phyloP scores from a whole-genome alignment of 2,329 filamentous ascomycete species.

The Kalaharituber pfeilii region DNA sequence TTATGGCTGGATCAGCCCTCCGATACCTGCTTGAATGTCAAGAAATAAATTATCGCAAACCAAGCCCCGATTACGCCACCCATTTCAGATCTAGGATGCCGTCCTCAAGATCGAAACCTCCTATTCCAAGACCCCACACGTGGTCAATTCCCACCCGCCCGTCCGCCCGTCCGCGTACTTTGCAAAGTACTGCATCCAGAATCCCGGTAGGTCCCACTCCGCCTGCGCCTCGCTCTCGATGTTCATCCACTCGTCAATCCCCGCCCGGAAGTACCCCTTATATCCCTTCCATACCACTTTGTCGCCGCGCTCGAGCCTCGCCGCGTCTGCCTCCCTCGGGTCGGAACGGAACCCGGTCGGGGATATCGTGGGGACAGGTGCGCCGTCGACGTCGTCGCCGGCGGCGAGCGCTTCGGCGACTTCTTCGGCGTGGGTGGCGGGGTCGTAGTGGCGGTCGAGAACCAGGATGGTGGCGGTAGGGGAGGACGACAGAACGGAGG shows the following conservation, averaged over 20 bases:
- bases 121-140: background rate
- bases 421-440: background rate
- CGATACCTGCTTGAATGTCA: no score
- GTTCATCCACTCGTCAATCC: background rate
- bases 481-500: background rate
- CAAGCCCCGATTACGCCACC: no score
- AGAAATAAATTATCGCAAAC: no score
- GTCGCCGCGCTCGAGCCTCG: background rate
- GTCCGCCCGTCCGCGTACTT: background rate
- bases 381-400: background rate
- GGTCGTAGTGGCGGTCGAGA: background rate
- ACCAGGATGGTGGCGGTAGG: background rate
- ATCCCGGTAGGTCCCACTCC: background rate
- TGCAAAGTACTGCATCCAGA: conserved; percentile 1
- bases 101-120: no score
- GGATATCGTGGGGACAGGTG: background rate
- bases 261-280: background rate
- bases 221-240: background rate
- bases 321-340: background rate
- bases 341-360: background rate
- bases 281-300: background rate
- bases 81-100: no score
- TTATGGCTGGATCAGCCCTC: no score
- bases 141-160: background rate
- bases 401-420: background rate